Base-by-base conservation (phyloP, 2,329 filamentous ascomycete species). In the Aspergillus fijiensis region DNA sequence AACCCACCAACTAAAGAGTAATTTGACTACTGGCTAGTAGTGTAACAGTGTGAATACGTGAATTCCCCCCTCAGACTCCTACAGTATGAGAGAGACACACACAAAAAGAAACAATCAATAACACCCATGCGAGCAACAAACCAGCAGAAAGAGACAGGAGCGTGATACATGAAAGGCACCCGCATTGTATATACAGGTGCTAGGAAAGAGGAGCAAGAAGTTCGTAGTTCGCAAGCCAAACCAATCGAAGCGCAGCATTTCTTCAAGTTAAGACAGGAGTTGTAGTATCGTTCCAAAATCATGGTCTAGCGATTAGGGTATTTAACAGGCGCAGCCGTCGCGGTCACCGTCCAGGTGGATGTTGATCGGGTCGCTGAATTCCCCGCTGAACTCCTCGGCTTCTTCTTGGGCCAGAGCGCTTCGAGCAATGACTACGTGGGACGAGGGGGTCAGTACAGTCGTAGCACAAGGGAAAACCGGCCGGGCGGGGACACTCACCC, bases 321-420 rank as follows among this genome's bases (percentile, higher is more conserved):
- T 12, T 84, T 84, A 99, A 82, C 95, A 99, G 70, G 93, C 88
- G 79, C 95, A 99, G 59, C 93, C 92, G 72, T 96, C 92, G 70
- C 91, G 88, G 71, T 96, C 91, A 76, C 92, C 92, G 79, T 96
- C 93, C 69, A 97, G 90, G 79, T 96, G 92, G 76, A 99, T 97
- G 77, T 96, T 96, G 80, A 99, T 98, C 54, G 94, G 94, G 75
- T 98, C 95, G 72, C 92, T 92, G 82, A 96, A 99, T 76, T 98
- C 95, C 62, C 92, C 92, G 76, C 90, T 96, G 79, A 96, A 99
- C 77, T 99, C 95, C 75, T 97, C 94, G 1, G 93, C 94, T 79
- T 98, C 95, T 80, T 99, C 95, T 79, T 99, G 95, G 19, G 91
- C 91, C 49, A 99, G 85, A 19, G 95, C 95, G 74, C 97, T 96